Conservation (phyloP, 345 rosid species). For the Euclidium syriacum region DNA sequence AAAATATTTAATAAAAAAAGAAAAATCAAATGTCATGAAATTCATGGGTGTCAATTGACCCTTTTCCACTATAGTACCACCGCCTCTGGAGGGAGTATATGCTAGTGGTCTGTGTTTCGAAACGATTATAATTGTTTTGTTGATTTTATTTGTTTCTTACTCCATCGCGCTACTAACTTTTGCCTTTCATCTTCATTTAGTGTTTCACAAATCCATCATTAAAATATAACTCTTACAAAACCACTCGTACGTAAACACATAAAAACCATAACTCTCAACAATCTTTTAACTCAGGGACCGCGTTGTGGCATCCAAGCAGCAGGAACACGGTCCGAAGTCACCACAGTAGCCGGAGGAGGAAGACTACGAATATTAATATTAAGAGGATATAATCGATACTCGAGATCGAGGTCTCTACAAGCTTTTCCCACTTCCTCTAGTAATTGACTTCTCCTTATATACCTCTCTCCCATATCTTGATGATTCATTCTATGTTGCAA, state of each 20-base stretch:
- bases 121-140: too few relatives aligned
- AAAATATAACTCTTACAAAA: neutral
- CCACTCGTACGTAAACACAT: neutral
- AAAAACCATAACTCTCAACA: neutral
- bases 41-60: too few relatives aligned
- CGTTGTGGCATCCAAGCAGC: slow-evolving; percentile 36
- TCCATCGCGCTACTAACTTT: too few relatives aligned
- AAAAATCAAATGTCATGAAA: too few relatives aligned
- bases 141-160: too few relatives aligned
- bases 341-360: slow-evolving; percentile 46
- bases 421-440: slow-evolving; percentile 66
- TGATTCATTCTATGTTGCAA: slow-evolving; percentile 61
- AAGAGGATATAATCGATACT: slow-evolving; percentile 59
- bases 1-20: too few relatives aligned
- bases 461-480: slow-evolving; percentile 81
- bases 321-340: slow-evolving; percentile 39
- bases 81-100: too few relatives aligned
- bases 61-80: too few relatives aligned
- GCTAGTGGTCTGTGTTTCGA: too few relatives aligned
- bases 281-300: neutral
- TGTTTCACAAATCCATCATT: too few relatives aligned
- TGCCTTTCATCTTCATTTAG: too few relatives aligned
- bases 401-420: slow-evolving; percentile 72
- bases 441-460: slow-evolving; percentile 47
- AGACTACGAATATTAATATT: slow-evolving; percentile 48